Percentiles rank a stretch among this genome's conserved stretches.
phyloP scores from a whole-genome alignment of 2,329 filamentous ascomycete genomes.

The Monosporascus sp. region DNA sequence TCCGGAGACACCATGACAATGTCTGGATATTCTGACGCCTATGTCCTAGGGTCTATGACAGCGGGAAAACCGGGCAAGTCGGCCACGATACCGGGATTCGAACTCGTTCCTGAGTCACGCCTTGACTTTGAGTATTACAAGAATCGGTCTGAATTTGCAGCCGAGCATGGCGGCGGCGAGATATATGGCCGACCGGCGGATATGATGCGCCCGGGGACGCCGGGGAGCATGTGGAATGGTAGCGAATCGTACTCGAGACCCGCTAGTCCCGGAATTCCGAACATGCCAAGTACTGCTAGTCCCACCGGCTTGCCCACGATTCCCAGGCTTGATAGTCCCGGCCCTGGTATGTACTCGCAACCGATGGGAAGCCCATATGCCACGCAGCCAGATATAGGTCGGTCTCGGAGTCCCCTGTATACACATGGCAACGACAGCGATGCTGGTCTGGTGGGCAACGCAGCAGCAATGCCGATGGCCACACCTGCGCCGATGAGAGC shows the following conservation, averaged over 20 bases:
- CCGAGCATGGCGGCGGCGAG: conserved; percentile 76
- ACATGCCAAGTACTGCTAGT: conserved; percentile 21
- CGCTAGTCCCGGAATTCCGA: conserved; percentile 39
- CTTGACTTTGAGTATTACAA: conserved; percentile 93
- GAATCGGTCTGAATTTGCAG: conserved; percentile 79
- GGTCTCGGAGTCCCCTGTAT: conserved; percentile 45
- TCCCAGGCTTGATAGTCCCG: conserved; percentile 19
- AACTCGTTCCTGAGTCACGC: conserved; percentile 79
- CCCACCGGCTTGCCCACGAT: conserved; percentile 20
- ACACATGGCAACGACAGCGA: conserved; percentile 47
- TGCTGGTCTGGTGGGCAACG: conserved; percentile 46
- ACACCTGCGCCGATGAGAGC: conserved; percentile 22
- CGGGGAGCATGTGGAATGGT: conserved; percentile 44
- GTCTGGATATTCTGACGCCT: conserved; percentile 78
- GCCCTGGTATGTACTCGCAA: conserved; percentile 19
- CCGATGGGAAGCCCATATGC: conserved; percentile 20
- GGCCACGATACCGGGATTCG: conserved; percentile 64
- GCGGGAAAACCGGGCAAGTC: conserved; percentile 43
- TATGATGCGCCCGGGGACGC: conserved; percentile 56
- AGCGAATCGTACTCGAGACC: conserved; percentile 43
- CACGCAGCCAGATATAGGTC: conserved; percentile 19
- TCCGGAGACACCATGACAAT: conserved; percentile 51
- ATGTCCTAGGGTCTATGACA: conserved; percentile 74
- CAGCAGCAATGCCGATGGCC: conserved; percentile 45
- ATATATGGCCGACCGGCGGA: conserved; percentile 58